Evolutionary conservation across 1,284 basidiomycete genomes (phyloP).

Genomic region (Sutorius eximius): DNA sequence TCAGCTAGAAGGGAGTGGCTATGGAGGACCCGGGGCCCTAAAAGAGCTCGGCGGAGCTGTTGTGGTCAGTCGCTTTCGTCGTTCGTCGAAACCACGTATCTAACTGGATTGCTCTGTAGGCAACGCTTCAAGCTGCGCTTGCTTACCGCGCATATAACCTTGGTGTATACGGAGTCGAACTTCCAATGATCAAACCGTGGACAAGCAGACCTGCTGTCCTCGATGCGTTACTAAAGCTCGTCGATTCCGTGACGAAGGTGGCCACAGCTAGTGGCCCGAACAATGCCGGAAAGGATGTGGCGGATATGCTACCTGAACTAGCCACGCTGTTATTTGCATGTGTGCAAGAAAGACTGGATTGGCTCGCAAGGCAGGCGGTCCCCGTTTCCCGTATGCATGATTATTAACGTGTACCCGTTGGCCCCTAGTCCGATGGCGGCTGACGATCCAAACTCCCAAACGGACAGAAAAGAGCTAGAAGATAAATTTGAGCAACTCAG

Average conservation of each 20-base stretch:
- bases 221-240: constrained; percentile 71
- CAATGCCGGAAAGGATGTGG: constrained; percentile 50
- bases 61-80: constrained; percentile 47
- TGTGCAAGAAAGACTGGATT: constrained; percentile 71
- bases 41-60: constrained; percentile 48
- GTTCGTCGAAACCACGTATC: background rate
- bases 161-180: constrained; percentile 74
- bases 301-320: constrained; percentile 59
- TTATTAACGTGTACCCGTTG: constrained; percentile 5
- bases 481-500: constrained; percentile 69
- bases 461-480: constrained; percentile 57
- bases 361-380: constrained; percentile 58
- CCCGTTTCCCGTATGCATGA: background rate
- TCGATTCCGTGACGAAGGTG: constrained; percentile 61
- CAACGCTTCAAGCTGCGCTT: constrained; percentile 69
- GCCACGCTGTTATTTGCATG: constrained; percentile 69
- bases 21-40: constrained; percentile 23
- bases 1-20: constrained; percentile 29
- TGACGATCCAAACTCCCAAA: constrained; percentile 45
- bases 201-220: constrained; percentile 71
- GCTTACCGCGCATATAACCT: constrained; percentile 73
- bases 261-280: constrained; percentile 22
- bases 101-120: constrained; percentile 42
- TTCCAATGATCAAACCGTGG: constrained; percentile 81
- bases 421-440: constrained; percentile 43